Conservation (phyloP, 768 basidiomycete species). For the Lyophyllum atratum region DNA sequence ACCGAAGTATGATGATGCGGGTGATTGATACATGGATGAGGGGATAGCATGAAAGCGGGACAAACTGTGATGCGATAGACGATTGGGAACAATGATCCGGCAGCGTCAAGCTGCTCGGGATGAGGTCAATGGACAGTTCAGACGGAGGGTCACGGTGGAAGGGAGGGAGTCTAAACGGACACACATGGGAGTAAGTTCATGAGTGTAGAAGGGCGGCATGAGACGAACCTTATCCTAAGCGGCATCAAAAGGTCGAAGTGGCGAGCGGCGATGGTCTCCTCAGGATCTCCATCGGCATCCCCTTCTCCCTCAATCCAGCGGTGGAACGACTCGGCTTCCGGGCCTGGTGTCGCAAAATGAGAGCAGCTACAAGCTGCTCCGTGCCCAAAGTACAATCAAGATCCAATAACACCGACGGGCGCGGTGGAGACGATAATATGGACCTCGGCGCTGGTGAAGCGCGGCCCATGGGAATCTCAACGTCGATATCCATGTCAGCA, state of each 20-base stretch:
- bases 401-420: background rate
- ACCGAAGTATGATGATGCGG: conserved; percentile 3
- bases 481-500: conserved; percentile 23
- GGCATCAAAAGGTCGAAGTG: conserved; percentile 6
- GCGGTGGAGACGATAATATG: conserved; percentile 8
- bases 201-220: background rate
- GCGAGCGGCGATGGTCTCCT: conserved; percentile 18
- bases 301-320: conserved; percentile 7
- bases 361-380: conserved; percentile 17
- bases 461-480: conserved; percentile 10
- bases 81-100: background rate
- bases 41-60: conserved; percentile 13
- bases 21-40: conserved; percentile 12
- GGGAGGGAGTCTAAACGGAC: background rate
- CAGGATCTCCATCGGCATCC: background rate
- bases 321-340: conserved; percentile 8
- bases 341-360: conserved; percentile 15
- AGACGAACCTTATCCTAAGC: background rate
- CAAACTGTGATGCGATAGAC: conserved; percentile 12
- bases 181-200: too few relatives aligned
- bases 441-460: background rate
- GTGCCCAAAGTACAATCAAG: conserved; percentile 9
- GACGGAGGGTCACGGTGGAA: background rate
- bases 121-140: background rate
- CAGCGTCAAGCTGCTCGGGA: conserved; percentile 6